These are phyloP conservation scores for Pelargonium citronellum DNA, from an alignment of 441 rosid genomes.

Conservation along the genomic window DNA sequence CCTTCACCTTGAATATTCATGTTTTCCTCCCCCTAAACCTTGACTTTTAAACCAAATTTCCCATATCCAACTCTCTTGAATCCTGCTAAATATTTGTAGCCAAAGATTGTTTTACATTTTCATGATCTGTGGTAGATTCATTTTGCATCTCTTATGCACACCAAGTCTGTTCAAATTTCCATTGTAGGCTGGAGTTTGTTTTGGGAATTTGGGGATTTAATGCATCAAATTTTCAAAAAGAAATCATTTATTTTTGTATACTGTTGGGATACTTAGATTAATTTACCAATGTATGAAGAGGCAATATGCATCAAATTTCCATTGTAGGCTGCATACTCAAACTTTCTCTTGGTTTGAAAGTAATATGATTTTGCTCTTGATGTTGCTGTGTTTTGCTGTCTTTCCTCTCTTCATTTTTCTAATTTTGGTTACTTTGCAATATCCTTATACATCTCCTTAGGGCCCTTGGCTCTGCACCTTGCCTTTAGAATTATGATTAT, in stretches of 20 bases:
- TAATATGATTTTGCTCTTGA: not conserved
- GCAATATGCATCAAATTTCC: not conserved
- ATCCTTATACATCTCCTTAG: not conserved
- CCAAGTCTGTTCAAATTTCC: not conserved
- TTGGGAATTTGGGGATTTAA: not conserved
- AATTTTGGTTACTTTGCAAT: not conserved
- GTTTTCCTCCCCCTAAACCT: not conserved
- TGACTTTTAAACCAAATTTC: not conserved
- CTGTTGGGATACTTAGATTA: not conserved
- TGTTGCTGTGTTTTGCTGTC: not conserved
- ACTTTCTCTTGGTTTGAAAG: conserved; percentile 1
- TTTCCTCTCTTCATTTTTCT: not conserved
- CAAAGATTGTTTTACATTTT: not conserved
- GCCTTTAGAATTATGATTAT: not conserved
- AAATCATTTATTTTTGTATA: not conserved
- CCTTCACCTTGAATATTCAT: not conserved
- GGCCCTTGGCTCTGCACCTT: not conserved
- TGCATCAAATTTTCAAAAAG: not conserved
- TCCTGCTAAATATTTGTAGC: not conserved
- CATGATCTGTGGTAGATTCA: not conserved
- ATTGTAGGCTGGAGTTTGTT: not conserved
- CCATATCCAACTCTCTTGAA: not conserved
- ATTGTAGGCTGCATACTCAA: not conserved
- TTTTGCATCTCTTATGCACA: not conserved
- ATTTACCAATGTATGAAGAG: not conserved